Evolutionary conservation across 306 rosid genomes (phyloP).

Genomic region (Gynostemma pentaphyllum): DNA sequence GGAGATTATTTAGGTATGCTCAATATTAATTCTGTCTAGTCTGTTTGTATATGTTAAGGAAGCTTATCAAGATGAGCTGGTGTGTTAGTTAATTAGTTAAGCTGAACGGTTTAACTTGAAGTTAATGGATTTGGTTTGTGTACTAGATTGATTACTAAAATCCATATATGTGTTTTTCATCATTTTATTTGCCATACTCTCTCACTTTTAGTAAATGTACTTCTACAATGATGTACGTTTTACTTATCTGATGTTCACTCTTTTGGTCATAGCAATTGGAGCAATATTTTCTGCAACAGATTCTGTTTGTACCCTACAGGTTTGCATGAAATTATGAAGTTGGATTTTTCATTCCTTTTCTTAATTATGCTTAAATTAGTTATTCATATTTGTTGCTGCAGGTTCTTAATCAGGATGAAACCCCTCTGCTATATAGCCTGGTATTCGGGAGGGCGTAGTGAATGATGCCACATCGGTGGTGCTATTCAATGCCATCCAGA

Average conservation of each 20-base stretch:
- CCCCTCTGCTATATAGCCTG: conserved; percentile 20
- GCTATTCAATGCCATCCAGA: conserved; percentile 92
- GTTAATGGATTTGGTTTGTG: no score
- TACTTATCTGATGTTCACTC: neutral
- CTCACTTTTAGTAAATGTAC: neutral
- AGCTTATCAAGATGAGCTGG: no score
- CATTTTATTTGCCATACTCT: no score
- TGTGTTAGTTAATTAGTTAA: no score
- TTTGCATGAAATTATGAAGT: conserved; percentile 47
- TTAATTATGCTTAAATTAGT: neutral
- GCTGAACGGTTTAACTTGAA: no score
- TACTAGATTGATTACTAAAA: no score
- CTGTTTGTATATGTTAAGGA: no score
- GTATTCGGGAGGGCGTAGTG: conserved; percentile 94
- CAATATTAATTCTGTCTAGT: conserved; percentile 9
- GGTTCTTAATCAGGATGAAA: conserved; percentile 11
- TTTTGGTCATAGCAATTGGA: conserved; percentile 69
- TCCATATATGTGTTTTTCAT: no score
- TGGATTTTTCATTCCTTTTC: conserved; percentile 21
- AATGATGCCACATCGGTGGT: conserved; percentile 96
- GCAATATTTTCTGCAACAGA: conserved; percentile 19
- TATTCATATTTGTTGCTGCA: neutral
- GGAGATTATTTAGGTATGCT: conserved; percentile 82
- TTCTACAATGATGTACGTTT: neutral
- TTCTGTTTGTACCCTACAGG: conserved; percentile 29